Conservation (phyloP, 306 rosid species). For the Heteromeles arbutifolia region DNA sequence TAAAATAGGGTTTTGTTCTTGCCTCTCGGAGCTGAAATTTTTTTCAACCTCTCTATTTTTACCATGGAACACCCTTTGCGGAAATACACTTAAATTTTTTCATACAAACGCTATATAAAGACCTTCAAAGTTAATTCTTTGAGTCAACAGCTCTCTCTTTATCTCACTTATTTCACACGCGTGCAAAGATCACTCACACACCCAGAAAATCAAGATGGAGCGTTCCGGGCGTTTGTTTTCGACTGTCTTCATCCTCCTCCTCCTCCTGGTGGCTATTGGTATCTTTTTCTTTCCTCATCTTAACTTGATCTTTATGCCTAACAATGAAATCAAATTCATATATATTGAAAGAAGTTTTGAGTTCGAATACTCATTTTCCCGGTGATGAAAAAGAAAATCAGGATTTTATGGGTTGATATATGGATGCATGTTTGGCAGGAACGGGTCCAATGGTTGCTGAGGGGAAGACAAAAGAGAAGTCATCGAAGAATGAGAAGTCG, state of each 20-base stretch:
- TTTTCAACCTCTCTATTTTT: background rate
- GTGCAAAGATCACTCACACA: background rate
- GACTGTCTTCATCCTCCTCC: background rate
- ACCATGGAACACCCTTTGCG: background rate
- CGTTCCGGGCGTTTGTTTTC: background rate
- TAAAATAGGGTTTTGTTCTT: background rate
- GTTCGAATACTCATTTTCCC: background rate
- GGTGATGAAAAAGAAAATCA: too few species aligned
- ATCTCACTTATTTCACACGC: background rate
- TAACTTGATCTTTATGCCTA: background rate
- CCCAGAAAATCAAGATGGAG: background rate
- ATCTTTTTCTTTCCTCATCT: background rate
- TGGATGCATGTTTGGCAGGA: background rate
- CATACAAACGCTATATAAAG: background rate
- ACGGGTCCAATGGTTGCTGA: background rate
- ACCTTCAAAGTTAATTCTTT: background rate
- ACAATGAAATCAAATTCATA: background rate
- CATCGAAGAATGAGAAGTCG: background rate
- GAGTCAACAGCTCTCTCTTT: background rate
- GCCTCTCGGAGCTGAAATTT: background rate
- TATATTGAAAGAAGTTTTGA: background rate
- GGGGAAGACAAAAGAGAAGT: background rate
- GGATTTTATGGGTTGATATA: background rate
- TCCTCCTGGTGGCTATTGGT: background rate
- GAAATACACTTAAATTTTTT: background rate